A percentile compares a stretch with the other conserved stretches of the same genome.
phyloP scores from a whole-genome alignment of 495 filamentous ascomycete genomes.

The Cryomyces minteri region DNA sequence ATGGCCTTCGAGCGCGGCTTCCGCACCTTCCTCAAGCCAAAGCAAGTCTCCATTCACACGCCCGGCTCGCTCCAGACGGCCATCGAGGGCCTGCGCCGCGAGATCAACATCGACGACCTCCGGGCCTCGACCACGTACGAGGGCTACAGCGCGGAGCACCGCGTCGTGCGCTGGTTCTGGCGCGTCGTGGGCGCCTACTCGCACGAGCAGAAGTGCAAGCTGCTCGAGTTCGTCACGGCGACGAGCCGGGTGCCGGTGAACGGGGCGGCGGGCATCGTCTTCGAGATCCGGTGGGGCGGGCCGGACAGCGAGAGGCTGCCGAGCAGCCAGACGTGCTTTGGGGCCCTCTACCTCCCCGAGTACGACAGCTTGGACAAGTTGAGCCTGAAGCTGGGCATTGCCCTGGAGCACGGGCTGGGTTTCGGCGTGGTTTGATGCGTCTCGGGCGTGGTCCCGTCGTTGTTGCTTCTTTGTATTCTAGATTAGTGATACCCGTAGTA shows the following conservation, averaged over 20 bases:
- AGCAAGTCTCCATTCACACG: slow-evolving; percentile 42
- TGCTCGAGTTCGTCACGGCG: slow-evolving; percentile 90
- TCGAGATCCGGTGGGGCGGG: slow-evolving; percentile 67
- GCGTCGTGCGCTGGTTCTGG: slow-evolving; percentile 68
- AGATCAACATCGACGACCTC: slow-evolving; percentile 53
- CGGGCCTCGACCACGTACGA: slow-evolving; percentile 55
- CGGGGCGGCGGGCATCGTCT: slow-evolving; percentile 60
- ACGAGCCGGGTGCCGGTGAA: slow-evolving; percentile 79
- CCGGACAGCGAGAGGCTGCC: slow-evolving; percentile 35
- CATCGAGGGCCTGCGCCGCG: slow-evolving; percentile 58
- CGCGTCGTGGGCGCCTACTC: slow-evolving; percentile 45
- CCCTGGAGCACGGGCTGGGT: slow-evolving; percentile 75
- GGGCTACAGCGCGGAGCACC: slow-evolving; percentile 51
- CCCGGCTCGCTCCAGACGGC: slow-evolving; percentile 51
- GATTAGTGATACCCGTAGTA: no score
- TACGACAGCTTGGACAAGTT: slow-evolving; percentile 52
- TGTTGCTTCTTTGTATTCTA: no score
- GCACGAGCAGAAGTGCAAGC: slow-evolving; percentile 43
- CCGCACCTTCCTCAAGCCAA: slow-evolving; percentile 49
- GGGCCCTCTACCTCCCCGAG: slow-evolving; percentile 66
- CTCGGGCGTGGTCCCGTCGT: no score
- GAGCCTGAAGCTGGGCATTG: slow-evolving; percentile 54
- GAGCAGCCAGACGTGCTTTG: slow-evolving; percentile 78
- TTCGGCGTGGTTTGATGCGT: slow-evolving; percentile 36
- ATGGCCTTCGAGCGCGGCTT: slow-evolving; percentile 73